These are phyloP conservation scores for Dentipellis fragilis DNA, from an alignment of 768 basidiomycete species.

Conservation along the genomic window DNA sequence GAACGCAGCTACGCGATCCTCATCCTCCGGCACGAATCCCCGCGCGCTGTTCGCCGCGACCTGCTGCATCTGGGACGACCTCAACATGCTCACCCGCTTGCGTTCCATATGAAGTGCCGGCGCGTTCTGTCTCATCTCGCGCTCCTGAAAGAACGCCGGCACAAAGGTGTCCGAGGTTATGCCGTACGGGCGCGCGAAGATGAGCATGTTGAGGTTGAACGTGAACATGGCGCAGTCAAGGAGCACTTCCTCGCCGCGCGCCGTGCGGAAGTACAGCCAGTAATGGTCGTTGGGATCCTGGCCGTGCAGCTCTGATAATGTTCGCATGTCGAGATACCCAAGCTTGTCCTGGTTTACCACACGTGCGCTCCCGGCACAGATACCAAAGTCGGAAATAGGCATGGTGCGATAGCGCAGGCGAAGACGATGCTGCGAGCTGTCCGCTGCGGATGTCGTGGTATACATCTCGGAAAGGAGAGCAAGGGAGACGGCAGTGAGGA, in stretches of 20 bases:
- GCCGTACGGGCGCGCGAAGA: constrained; percentile 1
- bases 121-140: background rate
- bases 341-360: constrained; percentile 28
- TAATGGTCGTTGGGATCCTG: constrained; percentile 38
- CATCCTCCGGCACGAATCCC: background rate
- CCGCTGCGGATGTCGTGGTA: constrained; percentile 22
- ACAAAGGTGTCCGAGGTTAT: background rate
- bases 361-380: constrained; percentile 24
- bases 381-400: constrained; percentile 37
- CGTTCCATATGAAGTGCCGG: background rate
- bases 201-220: constrained; percentile 28
- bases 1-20: background rate
- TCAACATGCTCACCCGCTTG: background rate
- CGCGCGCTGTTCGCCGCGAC: background rate
- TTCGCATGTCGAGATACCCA: constrained; percentile 20
- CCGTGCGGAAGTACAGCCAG: constrained; percentile 39
- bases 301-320: constrained; percentile 19
- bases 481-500: constrained; percentile 23
- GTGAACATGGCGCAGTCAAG: constrained; percentile 34
- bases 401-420: constrained; percentile 27
- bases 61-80: background rate
- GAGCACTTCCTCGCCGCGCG: constrained; percentile 29
- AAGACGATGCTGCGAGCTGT: constrained; percentile 16
- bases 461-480: constrained; percentile 31
- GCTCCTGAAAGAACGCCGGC: constrained; percentile 1